These are phyloP conservation scores for Xenoacremonium recifei DNA, from an alignment of 2,329 filamentous ascomycete genomes.

Conservation along the genomic window DNA sequence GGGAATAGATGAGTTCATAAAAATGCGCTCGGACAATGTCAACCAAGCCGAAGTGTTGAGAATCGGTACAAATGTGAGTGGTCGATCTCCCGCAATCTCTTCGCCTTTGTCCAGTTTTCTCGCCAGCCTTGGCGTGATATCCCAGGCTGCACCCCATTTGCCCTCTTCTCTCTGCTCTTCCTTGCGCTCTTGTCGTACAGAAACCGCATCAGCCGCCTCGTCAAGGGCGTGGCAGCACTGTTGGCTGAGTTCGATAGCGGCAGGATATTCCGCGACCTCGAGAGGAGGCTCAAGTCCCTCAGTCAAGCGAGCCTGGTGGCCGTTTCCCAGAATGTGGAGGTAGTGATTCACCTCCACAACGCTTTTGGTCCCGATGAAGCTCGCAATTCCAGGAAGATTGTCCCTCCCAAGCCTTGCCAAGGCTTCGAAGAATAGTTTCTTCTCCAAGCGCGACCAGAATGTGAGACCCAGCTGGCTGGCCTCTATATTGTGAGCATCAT, in stretches of 20 bases:
- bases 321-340: slow-evolving; percentile 58
- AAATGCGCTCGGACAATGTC: slow-evolving; percentile 61
- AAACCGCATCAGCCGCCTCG: slow-evolving; percentile 63
- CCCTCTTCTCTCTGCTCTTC: slow-evolving; percentile 60
- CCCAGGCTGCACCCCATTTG: slow-evolving; percentile 64
- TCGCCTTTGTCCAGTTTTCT: slow-evolving; percentile 25
- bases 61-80: slow-evolving; percentile 51
- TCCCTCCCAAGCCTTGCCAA: slow-evolving; percentile 63
- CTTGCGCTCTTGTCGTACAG: slow-evolving; percentile 60
- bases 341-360: slow-evolving; percentile 72
- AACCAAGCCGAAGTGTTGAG: slow-evolving; percentile 63
- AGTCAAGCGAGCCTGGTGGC: slow-evolving; percentile 38
- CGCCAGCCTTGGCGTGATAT: slow-evolving; percentile 51
- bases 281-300: slow-evolving; percentile 33
- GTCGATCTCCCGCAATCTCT: slow-evolving; percentile 13
- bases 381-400: slow-evolving; percentile 61
- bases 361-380: slow-evolving; percentile 67
- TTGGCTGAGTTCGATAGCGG: slow-evolving; percentile 69
- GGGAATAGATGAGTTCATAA: slow-evolving; percentile 68
- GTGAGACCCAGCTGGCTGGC: slow-evolving; percentile 65
- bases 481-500: slow-evolving; percentile 33
- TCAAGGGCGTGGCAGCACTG: slow-evolving; percentile 68
- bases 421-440: slow-evolving; percentile 65
- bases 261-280: slow-evolving; percentile 58
- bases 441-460: slow-evolving; percentile 70